phyloP scores from a whole-genome alignment of 2,329 filamentous ascomycete genomes.

The Fusarium paranaense region DNA sequence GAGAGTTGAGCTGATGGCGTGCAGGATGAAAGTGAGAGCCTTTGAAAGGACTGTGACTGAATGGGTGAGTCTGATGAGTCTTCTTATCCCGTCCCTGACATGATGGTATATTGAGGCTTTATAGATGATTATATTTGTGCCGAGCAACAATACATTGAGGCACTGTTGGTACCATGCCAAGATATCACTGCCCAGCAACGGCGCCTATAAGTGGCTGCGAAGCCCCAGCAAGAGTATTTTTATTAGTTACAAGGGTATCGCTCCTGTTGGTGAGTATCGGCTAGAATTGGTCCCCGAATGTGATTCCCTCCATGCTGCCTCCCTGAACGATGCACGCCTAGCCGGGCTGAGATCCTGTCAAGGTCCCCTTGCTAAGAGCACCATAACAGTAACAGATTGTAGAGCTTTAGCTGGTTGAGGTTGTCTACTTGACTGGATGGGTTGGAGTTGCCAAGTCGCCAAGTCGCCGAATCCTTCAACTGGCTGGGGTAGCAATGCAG shows the following conservation, averaged over 20 bases:
- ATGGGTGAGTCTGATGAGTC: background rate
- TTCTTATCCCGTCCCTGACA: background rate
- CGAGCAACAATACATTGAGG: background rate
- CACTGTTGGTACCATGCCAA: background rate
- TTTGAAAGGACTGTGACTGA: background rate
- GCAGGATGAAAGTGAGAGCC: background rate
- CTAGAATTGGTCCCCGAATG: background rate
- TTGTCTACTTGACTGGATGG: background rate
- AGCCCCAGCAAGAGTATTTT: background rate
- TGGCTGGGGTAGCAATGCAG: background rate
- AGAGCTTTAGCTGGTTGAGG: background rate
- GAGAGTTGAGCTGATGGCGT: background rate
- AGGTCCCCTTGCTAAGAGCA: background rate
- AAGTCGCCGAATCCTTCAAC: background rate
- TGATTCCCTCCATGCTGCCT: background rate
- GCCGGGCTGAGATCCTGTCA: background rate
- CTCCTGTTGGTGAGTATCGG: background rate
- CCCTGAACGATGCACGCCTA: background rate
- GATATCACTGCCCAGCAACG: background rate
- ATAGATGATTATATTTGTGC: background rate
- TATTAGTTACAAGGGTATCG: background rate
- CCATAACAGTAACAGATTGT: background rate
- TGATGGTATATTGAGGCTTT: background rate
- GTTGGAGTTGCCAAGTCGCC: constrained; percentile 11
- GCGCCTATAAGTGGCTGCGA: background rate